Percentiles rank a stretch among this genome's conserved stretches.
Conservation (phyloP, 345 rosid species). For the Camelina hispida region DNA sequence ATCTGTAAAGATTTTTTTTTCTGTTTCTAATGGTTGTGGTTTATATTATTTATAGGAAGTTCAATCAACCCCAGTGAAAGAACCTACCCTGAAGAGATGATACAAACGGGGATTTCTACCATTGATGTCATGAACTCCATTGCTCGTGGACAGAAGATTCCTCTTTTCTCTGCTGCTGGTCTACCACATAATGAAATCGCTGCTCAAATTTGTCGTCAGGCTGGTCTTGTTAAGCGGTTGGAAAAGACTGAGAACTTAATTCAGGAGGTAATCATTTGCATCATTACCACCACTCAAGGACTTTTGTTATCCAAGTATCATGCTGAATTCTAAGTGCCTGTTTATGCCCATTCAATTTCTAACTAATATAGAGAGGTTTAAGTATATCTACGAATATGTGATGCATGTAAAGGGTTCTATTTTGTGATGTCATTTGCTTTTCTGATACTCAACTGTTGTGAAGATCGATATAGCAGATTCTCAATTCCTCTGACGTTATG, state of each 20-base stretch:
- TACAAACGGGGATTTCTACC: slow-evolving; percentile 97
- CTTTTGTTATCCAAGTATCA: slow-evolving; percentile 3
- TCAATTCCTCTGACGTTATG: neutral
- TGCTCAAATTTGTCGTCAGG: slow-evolving; percentile 99
- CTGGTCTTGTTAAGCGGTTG: slow-evolving; percentile 96
- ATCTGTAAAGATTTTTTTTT: neutral
- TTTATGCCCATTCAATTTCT: slow-evolving; percentile 5
- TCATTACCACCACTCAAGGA: slow-evolving; percentile 16
- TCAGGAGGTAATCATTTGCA: slow-evolving; percentile 65
- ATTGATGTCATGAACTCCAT: slow-evolving; percentile 99
- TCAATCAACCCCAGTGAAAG: slow-evolving; percentile 99
- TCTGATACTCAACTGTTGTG: slow-evolving; percentile 7
- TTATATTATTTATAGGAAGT: slow-evolving; percentile 60
- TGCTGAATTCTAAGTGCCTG: neutral
- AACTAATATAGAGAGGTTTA: slow-evolving; percentile 3
- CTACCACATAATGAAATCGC: slow-evolving; percentile 99
- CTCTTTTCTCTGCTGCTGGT: slow-evolving; percentile 99
- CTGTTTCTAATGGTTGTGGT: neutral
- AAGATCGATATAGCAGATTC: slow-evolving; percentile 1
- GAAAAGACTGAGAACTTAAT: slow-evolving; percentile 83
- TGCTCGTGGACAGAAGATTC: slow-evolving; percentile 99
- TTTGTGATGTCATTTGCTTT: slow-evolving; percentile 16
- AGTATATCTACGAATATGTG: neutral
- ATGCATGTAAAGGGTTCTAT: neutral
- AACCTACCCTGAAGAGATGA: slow-evolving; percentile 99